Conservation (phyloP, 306 rosid species). For the Abrus precatorius region DNA sequence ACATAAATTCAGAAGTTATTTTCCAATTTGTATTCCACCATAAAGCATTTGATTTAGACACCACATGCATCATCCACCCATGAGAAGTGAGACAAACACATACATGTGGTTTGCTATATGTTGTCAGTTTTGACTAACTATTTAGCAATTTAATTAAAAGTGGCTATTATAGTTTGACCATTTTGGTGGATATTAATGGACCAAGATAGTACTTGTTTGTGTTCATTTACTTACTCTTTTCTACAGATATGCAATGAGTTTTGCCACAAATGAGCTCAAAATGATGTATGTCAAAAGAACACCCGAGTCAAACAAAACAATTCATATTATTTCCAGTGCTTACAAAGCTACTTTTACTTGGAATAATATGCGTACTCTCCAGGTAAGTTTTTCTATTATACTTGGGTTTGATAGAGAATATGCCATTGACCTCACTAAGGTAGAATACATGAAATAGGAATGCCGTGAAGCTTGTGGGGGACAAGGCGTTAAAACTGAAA, state of each 20-base stretch:
- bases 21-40: slow-evolving; percentile 18
- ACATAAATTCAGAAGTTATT: slow-evolving; percentile 3
- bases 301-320: slow-evolving; percentile 70
- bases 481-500: slow-evolving; percentile 91
- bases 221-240: slow-evolving; percentile 29
- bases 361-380: slow-evolving; percentile 92
- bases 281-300: slow-evolving; percentile 74
- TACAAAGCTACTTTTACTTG: slow-evolving; percentile 87
- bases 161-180: slow-evolving; percentile 9
- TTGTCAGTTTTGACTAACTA: slow-evolving; percentile 10
- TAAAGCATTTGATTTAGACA: slow-evolving; percentile 40
- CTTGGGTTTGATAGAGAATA: slow-evolving; percentile 27
- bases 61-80: neutral
- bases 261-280: slow-evolving; percentile 82
- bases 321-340: slow-evolving; percentile 94
- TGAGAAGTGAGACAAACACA: slow-evolving; percentile 19
- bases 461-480: slow-evolving; percentile 99
- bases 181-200: slow-evolving; percentile 27
- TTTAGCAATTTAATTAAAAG: slow-evolving; percentile 21
- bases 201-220: slow-evolving; percentile 18
- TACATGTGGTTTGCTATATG: slow-evolving; percentile 15
- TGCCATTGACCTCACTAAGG: slow-evolving; percentile 25
- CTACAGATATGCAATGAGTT: slow-evolving; percentile 87
- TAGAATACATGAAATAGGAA: slow-evolving; percentile 66
- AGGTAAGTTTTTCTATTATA: slow-evolving; percentile 60